Conservation (phyloP, 768 basidiomycete species). For the Cytidiella melzeri region DNA sequence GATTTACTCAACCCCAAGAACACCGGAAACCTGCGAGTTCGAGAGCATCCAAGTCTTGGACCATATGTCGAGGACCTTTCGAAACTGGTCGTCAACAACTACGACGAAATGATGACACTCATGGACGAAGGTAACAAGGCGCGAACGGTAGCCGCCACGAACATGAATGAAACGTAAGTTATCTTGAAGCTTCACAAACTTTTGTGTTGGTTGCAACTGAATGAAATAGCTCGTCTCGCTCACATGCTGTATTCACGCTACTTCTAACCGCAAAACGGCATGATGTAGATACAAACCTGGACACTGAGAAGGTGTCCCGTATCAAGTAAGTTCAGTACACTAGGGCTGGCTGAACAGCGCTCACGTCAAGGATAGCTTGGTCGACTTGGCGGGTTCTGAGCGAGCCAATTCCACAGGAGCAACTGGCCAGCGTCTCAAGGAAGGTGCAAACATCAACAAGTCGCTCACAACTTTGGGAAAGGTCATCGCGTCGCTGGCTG, state of each 20-base stretch:
- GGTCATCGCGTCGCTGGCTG: slow-evolving; percentile 85
- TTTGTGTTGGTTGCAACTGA: neutral
- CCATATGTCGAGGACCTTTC: slow-evolving; percentile 99
- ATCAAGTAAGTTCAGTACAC: slow-evolving; percentile 55
- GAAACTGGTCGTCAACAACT: slow-evolving; percentile 85
- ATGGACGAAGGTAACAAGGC: slow-evolving; percentile 99
- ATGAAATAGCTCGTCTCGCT: slow-evolving; percentile 74
- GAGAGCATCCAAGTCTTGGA: slow-evolving; percentile 92
- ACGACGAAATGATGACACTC: slow-evolving; percentile 96
- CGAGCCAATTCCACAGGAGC: slow-evolving; percentile 97
- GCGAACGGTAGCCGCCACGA: slow-evolving; percentile 95
- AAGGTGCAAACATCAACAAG: slow-evolving; percentile 99
- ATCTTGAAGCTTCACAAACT: neutral
- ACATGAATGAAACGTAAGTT: slow-evolving; percentile 98
- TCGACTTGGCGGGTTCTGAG: slow-evolving; percentile 96
- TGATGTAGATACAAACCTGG: slow-evolving; percentile 78
- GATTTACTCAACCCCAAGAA: slow-evolving; percentile 98
- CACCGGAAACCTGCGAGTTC: slow-evolving; percentile 89
- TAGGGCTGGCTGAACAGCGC: neutral
- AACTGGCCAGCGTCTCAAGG: slow-evolving; percentile 92
- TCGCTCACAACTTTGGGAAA: slow-evolving; percentile 96
- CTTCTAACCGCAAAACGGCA: slow-evolving; percentile 89
- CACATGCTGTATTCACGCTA: slow-evolving; percentile 97
- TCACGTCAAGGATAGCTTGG: slow-evolving; percentile 46
- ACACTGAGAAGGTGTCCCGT: slow-evolving; percentile 98